Percentiles rank a stretch among this genome's conserved stretches.
Conservation (phyloP, 805 yeast species). For the Spathaspora gorwiae region DNA sequence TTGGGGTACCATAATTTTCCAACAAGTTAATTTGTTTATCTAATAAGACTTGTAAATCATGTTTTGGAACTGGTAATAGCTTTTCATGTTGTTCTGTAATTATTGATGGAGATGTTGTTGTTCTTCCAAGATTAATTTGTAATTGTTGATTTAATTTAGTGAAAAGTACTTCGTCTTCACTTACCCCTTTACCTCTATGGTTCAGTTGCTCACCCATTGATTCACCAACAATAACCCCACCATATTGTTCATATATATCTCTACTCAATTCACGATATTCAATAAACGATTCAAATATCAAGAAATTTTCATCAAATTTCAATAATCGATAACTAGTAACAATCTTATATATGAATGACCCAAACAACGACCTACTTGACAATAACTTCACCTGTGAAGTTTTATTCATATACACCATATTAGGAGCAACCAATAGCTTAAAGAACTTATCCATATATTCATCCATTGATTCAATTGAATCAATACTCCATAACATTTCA, state of each 20-base stretch:
- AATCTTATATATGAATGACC: constrained; percentile 26
- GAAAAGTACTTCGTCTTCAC: constrained; percentile 12
- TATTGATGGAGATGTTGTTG: constrained; percentile 3
- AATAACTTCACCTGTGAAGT: not conserved
- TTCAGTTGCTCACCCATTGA: not conserved
- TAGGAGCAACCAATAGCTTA: not conserved
- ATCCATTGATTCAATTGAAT: constrained; percentile 46
- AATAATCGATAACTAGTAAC: constrained; percentile 29
- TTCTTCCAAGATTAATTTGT: constrained; percentile 6
- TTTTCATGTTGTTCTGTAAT: constrained; percentile 7
- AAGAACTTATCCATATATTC: not conserved
- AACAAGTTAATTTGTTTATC: constrained; percentile 50
- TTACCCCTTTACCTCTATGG: not conserved
- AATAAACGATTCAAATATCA: constrained; percentile 31
- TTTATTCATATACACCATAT: not conserved
- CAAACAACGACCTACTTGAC: constrained; percentile 23
- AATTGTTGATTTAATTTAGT: constrained; percentile 11
- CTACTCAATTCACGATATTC: constrained; percentile 26
- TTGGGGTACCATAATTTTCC: constrained; percentile 48
- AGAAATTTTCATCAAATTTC: constrained; percentile 34
- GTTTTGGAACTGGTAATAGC: constrained; percentile 42
- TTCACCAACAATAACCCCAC: constrained; percentile 4
- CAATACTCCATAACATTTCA: constrained; percentile 42
- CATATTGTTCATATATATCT: constrained; percentile 14
- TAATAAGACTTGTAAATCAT: constrained; percentile 46